Base-by-base conservation (phyloP, 2,329 filamentous ascomycete species). In the Botrytis tulipae region DNA sequence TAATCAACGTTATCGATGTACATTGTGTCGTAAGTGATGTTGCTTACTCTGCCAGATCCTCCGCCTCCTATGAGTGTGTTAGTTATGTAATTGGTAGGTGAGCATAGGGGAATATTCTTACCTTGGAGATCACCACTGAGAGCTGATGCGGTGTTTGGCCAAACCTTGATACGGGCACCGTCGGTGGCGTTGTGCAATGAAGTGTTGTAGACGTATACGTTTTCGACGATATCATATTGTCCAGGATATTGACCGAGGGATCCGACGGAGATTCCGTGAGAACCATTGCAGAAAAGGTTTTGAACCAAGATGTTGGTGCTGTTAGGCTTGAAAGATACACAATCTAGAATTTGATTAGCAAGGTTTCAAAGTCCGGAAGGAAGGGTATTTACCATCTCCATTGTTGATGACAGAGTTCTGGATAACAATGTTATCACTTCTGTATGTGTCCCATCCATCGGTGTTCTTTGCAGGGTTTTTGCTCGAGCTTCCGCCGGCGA, bases 321-420 rank as follows among this genome's bases (percentile, higher is more conserved):
- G 80, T 93, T 93, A 29, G 91, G 91, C 82, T 93, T 93, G 85
- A 93, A 93, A 0, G 90, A 90, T 20, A 93, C 89, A 74, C 91
- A 93, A 79, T 93, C 87, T 73, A 71, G 25, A 59, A 46, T 22
- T 22, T 40, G 29, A 29, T 65, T 44, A 69, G 35, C 32, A 73
- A 54, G 29, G 44, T 42, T 16, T 35, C 16, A 3, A 4, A 20
- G 59, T 22, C 4, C 20, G n/a, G 4, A 25, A 63, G 4, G 54
- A 35, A 40, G 42, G 12, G 18, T 59, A 73, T 73, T 75, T 73
- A 79, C 79, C 89, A 79, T 92, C 90, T 51, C 88, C 89, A 77
- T 92, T 92, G 80, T 88, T 84, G 76, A 90, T 87, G 40, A 87
- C 81, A 0, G 88, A 91, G 79, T 92, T 88, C 78, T 92, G 90